Percentiles rank a stretch among this genome's conserved stretches.
phyloP scores from a whole-genome alignment of 805 yeast species.

The Kazachstania taianensis region DNA sequence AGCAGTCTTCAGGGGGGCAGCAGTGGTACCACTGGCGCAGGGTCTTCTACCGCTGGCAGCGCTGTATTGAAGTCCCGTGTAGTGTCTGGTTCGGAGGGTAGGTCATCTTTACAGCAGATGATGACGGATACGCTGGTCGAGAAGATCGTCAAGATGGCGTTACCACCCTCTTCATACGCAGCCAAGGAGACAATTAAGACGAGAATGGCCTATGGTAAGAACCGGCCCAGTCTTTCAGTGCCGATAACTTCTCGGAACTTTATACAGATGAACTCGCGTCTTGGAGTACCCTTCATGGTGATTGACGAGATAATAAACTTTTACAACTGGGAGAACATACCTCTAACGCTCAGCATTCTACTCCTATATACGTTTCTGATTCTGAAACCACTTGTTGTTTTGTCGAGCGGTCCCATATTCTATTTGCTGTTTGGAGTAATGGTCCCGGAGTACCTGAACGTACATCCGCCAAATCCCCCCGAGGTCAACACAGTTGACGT shows the following conservation, averaged over 20 bases:
- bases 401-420: constrained; percentile 45
- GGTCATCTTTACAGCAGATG: constrained; percentile 27
- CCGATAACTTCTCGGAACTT: constrained; percentile 61
- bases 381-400: constrained; percentile 47
- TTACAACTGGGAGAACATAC: constrained; percentile 55
- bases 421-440: constrained; percentile 44
- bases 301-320: constrained; percentile 48
- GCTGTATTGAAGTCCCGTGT: no score
- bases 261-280: constrained; percentile 49
- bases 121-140: constrained; percentile 67
- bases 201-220: constrained; percentile 49
- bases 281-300: constrained; percentile 50
- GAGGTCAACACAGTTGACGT: constrained; percentile 12
- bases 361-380: constrained; percentile 42
- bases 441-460: constrained; percentile 53
- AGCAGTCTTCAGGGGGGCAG: no score
- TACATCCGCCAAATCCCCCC: constrained; percentile 52
- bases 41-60: no score
- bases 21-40: no score
- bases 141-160: constrained; percentile 56
- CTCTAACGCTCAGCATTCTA: constrained; percentile 49
- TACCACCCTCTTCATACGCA: constrained; percentile 50
- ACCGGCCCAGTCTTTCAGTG: constrained; percentile 60
- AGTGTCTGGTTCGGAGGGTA: no score
- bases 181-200: constrained; percentile 37